phyloP scores from a whole-genome alignment of 305 asterid genomes.

The Petunia hybrid region DNA sequence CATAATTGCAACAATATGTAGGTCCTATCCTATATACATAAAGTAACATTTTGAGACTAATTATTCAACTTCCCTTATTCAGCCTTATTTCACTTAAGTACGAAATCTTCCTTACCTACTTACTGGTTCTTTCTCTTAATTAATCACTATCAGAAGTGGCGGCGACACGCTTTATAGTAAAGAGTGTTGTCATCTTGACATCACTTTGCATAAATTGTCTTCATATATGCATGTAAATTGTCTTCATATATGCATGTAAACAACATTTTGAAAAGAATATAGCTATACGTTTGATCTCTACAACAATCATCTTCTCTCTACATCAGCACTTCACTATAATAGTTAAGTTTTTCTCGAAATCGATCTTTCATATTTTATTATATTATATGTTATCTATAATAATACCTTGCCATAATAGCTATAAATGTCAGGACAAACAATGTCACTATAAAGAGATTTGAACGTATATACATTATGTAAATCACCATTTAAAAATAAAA shows the following conservation, averaged over 20 bases:
- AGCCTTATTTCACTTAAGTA: neutral
- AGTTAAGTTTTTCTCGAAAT: no score
- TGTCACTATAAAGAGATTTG: no score
- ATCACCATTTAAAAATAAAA: no score
- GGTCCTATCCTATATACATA: neutral
- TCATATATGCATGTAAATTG: neutral
- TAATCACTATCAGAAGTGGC: neutral
- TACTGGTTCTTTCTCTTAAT: slow-evolving; percentile 17
- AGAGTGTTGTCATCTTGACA: neutral
- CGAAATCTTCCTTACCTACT: neutral
- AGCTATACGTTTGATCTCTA: neutral
- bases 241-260: neutral
- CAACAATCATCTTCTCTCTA: neutral
- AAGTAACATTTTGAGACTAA: neutral
- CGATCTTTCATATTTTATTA: no score
- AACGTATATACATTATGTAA: no score
- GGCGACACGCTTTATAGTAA: neutral
- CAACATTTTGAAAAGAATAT: neutral
- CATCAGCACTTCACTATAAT: no score
- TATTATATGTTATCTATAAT: no score
- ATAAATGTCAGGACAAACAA: no score
- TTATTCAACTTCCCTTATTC: neutral
- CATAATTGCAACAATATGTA: neutral
- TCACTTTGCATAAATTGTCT: neutral
- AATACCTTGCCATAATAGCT: no score